phyloP scores from a whole-genome alignment of 2,329 filamentous ascomycete genomes.

The Ophiostoma perfectum region DNA sequence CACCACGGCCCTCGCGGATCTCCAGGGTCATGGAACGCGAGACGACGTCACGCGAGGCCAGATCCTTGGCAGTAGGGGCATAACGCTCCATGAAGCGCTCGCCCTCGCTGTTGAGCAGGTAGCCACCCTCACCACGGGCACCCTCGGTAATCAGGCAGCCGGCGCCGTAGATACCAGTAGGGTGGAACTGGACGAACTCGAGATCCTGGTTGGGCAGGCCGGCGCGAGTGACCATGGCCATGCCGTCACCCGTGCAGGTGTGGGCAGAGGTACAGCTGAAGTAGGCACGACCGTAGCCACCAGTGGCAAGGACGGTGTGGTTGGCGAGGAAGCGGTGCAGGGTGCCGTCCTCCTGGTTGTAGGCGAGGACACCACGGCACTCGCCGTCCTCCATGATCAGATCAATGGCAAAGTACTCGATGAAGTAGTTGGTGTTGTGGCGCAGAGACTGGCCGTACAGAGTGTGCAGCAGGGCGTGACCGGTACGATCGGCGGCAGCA shows the following conservation, averaged over 20 bases:
- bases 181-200: constrained; percentile 99
- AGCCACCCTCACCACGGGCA: constrained; percentile 95
- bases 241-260: constrained; percentile 97
- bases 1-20: constrained; percentile 94
- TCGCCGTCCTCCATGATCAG: constrained; percentile 96
- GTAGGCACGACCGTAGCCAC: constrained; percentile 96
- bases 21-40: constrained; percentile 98
- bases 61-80: constrained; percentile 94
- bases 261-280: constrained; percentile 98
- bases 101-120: constrained; percentile 94
- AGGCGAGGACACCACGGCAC: constrained; percentile 93
- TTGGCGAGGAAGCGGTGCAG: constrained; percentile 94
- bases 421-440: constrained; percentile 99
- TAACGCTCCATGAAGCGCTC: constrained; percentile 99
- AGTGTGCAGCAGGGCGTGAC: constrained; percentile 95
- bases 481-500: constrained; percentile 92
- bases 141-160: constrained; percentile 97
- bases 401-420: constrained; percentile 96
- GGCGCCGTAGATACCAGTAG: constrained; percentile 97
- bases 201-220: constrained; percentile 98
- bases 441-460: constrained; percentile 95
- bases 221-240: constrained; percentile 98
- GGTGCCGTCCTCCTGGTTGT: constrained; percentile 98
- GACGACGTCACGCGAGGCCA: constrained; percentile 92
- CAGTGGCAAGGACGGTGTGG: constrained; percentile 94